These are phyloP conservation scores for Suillus discolor DNA, from an alignment of 768 basidiomycete species.

Conservation along the genomic window DNA sequence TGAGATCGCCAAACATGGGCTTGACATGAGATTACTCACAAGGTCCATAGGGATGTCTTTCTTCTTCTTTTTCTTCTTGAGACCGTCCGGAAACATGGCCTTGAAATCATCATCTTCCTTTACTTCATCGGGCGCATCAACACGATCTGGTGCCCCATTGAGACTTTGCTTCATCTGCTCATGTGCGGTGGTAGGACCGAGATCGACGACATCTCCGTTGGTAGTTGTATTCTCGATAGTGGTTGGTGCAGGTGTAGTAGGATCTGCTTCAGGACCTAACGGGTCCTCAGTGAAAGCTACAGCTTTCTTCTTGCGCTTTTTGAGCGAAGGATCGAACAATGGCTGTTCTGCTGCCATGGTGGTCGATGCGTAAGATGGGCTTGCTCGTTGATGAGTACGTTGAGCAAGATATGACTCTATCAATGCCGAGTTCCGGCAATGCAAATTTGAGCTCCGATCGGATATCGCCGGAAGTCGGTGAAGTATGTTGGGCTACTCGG, in stretches of 20 bases:
- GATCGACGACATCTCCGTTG: conserved; percentile 73
- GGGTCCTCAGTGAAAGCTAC: conserved; percentile 88
- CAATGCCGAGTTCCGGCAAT: conserved; percentile 31
- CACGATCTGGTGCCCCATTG: conserved; percentile 38
- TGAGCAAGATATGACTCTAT: conserved; percentile 14
- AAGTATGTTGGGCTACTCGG: conserved; percentile 14
- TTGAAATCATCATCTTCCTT: conserved; percentile 77
- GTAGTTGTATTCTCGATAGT: conserved; percentile 70
- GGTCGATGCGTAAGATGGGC: conserved; percentile 18
- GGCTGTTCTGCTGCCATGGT: conserved; percentile 68
- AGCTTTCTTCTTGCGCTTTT: conserved; percentile 86
- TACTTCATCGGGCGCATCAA: conserved; percentile 40
- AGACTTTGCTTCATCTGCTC: conserved; percentile 65
- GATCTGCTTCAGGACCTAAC: conserved; percentile 79
- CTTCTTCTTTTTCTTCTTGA: conserved; percentile 95
- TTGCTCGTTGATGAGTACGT: conserved; percentile 17
- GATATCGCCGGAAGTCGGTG: conserved; percentile 43
- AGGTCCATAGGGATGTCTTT: conserved; percentile 87
- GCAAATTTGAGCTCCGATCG: conserved; percentile 25
- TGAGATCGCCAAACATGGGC: conserved; percentile 5
- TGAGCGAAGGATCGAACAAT: conserved; percentile 80
- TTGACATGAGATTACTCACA: conserved; percentile 43
- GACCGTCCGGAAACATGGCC: conserved; percentile 78
- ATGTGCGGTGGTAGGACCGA: conserved; percentile 74
- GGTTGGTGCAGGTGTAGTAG: conserved; percentile 75